Conservation (phyloP, 106 monocot species). For the Ottelia alismoides region DNA sequence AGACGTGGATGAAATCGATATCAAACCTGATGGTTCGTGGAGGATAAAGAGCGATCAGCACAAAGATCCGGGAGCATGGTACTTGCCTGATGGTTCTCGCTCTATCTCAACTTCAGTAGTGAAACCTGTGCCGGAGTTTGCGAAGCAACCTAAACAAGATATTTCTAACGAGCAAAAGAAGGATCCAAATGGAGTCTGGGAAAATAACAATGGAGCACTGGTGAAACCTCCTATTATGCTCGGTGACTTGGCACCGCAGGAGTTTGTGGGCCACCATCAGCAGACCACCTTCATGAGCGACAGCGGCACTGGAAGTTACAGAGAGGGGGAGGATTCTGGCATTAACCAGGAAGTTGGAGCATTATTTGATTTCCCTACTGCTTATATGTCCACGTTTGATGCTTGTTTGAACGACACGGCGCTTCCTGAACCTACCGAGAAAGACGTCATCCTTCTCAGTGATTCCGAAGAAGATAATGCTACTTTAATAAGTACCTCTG, state of each 20-base stretch:
- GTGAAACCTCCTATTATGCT: constrained; percentile 8
- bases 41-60: constrained; percentile 46
- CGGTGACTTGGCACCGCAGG: constrained; percentile 12
- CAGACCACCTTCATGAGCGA: constrained; percentile 26
- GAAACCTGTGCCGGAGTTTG: constrained; percentile 17
- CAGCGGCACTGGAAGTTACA: constrained; percentile 34
- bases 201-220: constrained; percentile 31
- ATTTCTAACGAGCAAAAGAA: constrained; percentile 37
- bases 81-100: constrained; percentile 57
- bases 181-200: constrained; percentile 26
- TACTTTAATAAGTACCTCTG: constrained; percentile 6
- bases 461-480: constrained; percentile 69
- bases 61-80: constrained; percentile 41
- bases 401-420: constrained; percentile 32
- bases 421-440: constrained; percentile 13
- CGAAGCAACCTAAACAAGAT: constrained; percentile 34
- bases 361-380: constrained; percentile 25
- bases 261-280: constrained; percentile 16
- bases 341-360: constrained; percentile 34
- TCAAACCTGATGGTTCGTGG: constrained; percentile 88
- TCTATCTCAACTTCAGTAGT: constrained; percentile 13
- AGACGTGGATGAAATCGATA: constrained; percentile 64
- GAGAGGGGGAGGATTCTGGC: constrained; percentile 38
- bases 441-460: constrained; percentile 52
- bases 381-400: too few relatives aligned